Evolutionary conservation across 768 basidiomycete species (phyloP).

Genomic region (Tulasnella sp.): DNA sequence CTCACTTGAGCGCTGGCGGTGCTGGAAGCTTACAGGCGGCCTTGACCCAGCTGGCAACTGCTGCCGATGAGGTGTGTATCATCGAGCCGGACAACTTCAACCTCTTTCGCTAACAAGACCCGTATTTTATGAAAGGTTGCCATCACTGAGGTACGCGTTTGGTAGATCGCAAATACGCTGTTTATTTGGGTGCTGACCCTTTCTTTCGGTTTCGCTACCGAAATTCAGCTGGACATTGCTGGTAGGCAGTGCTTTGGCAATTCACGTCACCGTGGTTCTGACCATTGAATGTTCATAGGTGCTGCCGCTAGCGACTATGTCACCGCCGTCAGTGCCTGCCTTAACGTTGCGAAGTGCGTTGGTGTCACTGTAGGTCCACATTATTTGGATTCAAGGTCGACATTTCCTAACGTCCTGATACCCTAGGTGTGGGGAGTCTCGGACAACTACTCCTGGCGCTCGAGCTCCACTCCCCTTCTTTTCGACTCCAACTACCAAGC

Average conservation of each 20-base stretch:
- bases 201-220: neutral
- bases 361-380: slow-evolving; percentile 25
- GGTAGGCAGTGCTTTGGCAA: neutral
- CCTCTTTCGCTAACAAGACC: neutral
- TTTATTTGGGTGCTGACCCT: neutral
- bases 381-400: neutral
- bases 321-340: slow-evolving; percentile 30
- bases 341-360: slow-evolving; percentile 24
- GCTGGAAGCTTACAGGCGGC: neutral
- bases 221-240: neutral
- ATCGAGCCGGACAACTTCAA: neutral
- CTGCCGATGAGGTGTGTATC: neutral
- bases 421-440: slow-evolving; percentile 14
- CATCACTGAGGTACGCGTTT: slow-evolving; percentile 4
- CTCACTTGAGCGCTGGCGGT: slow-evolving; percentile 23
- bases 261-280: neutral
- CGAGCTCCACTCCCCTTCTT: slow-evolving; percentile 2
- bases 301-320: slow-evolving; percentile 28
- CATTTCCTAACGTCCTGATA: neutral
- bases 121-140: neutral
- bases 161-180: neutral
- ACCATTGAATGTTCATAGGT: neutral
- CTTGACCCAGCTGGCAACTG: neutral
- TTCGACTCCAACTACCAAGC: slow-evolving; percentile 24
- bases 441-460: slow-evolving; percentile 23